phyloP scores from a whole-genome alignment of 768 basidiomycete species.

The Clitopilus hobsonii region DNA sequence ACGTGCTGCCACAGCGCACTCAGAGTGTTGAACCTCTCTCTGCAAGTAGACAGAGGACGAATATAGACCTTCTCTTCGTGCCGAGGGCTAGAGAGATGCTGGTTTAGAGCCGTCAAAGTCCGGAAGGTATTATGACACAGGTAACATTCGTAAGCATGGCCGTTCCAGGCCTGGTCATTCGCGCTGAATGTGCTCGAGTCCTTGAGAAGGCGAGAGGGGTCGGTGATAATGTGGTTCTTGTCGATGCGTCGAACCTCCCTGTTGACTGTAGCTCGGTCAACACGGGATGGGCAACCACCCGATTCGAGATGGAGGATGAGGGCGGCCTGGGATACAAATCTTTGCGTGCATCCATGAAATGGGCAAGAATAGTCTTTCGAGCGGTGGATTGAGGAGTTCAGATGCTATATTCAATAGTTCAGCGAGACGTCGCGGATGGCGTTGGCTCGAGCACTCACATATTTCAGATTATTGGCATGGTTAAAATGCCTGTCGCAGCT shows the following conservation, averaged over 20 bases:
- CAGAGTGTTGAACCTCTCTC: not conserved
- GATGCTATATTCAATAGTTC: constrained; percentile 28
- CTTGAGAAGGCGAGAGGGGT: constrained; percentile 45
- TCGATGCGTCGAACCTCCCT: constrained; percentile 38
- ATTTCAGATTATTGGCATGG: constrained; percentile 29
- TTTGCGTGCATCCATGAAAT: constrained; percentile 36
- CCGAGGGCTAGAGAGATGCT: not conserved
- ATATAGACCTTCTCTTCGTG: not conserved
- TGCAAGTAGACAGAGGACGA: not conserved
- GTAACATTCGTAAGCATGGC: constrained; percentile 54
- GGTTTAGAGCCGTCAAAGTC: not conserved
- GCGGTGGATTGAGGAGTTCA: constrained; percentile 48
- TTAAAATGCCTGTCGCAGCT: constrained; percentile 40
- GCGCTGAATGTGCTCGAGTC: constrained; percentile 24
- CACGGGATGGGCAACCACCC: constrained; percentile 50
- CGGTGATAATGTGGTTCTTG: constrained; percentile 44
- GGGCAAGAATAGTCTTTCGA: constrained; percentile 28
- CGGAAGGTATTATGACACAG: constrained; percentile 40
- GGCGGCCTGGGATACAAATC: constrained; percentile 50
- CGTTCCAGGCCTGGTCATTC: constrained; percentile 37
- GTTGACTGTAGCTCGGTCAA: constrained; percentile 36
- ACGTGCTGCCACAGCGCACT: constrained; percentile 1
- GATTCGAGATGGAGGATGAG: constrained; percentile 61
- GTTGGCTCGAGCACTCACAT: too few species aligned
- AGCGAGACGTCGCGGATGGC: too few species aligned